Evolutionary conservation across 495 filamentous ascomycete genomes (phyloP).

Genomic region (Aspergillus saccharolyticus): DNA sequence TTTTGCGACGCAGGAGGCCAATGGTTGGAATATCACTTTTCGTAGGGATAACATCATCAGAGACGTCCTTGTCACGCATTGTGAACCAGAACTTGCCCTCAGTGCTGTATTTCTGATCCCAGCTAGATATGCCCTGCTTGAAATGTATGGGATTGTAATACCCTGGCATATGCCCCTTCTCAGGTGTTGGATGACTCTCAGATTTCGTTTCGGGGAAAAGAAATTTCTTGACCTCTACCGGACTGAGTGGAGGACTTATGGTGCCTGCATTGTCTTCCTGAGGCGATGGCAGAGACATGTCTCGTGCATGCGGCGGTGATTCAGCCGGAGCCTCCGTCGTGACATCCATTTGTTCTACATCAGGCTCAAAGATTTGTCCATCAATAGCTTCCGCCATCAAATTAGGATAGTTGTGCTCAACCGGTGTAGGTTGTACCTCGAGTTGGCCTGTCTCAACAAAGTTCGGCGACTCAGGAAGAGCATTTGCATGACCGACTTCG

Average conservation of each 20-base stretch:
- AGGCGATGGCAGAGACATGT: slow-evolving; percentile 12
- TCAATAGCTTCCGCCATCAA: slow-evolving; percentile 2
- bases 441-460: slow-evolving; percentile 11
- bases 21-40: slow-evolving; percentile 37
- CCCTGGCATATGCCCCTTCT: slow-evolving; percentile 25
- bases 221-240: slow-evolving; percentile 45
- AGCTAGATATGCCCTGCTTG: slow-evolving; percentile 37
- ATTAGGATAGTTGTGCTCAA: slow-evolving; percentile 1
- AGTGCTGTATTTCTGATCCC: slow-evolving; percentile 48
- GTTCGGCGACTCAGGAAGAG: slow-evolving; percentile 12
- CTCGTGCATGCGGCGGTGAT: slow-evolving; percentile 5
- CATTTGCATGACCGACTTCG: slow-evolving; percentile 8
- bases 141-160: slow-evolving; percentile 47
- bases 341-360: background rate
- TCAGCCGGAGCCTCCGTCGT: slow-evolving; percentile 5
- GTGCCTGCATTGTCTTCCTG: slow-evolving; percentile 23
- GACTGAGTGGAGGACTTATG: slow-evolving; percentile 48
- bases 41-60: slow-evolving; percentile 6
- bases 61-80: slow-evolving; percentile 6
- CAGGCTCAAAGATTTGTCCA: background rate
- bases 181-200: slow-evolving; percentile 5
- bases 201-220: slow-evolving; percentile 31
- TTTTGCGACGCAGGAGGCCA: slow-evolving; percentile 32
- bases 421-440: slow-evolving; percentile 6
- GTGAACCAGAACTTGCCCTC: slow-evolving; percentile 48